Evolutionary conservation across 164 flowering plant species (phyloP), one percentile per base, ranked within the genome.

Genomic region (Liquidambar formosana): DNA sequence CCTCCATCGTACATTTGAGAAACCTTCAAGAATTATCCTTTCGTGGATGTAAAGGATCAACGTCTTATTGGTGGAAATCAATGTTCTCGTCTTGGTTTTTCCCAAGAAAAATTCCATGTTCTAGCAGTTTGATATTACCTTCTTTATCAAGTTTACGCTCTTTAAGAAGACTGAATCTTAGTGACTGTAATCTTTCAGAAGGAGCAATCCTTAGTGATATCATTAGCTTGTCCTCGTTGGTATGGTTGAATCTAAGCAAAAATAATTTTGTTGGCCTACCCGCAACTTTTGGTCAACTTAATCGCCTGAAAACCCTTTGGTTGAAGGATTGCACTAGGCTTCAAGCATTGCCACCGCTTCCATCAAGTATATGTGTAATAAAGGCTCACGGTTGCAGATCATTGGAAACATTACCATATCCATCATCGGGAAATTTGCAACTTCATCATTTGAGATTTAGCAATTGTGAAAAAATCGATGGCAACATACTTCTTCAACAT

Each of bases 261-360:
- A 74, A 69, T 56, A 48, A 68, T 57, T 68, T 74, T 51, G 23
- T 53, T 1, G 15, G 27, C 52, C 12, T 73, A n/a, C 76, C 76
- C n/a, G 26, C 43, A 1, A 57, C 64, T 33, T 10, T 73, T 3
- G 4, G 15, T 23, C 54, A 44, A 19, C 76, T 73, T 9, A 9
- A 58, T 12, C 12, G 23, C 21, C 65, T 68, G 0, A 16, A 48
- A 28, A 5, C 1, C 23, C 72, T 73, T 22, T 0, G 0, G 13
- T 47, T 67, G 48, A 19, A 6, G 3, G 5, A 47, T n/a, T 68
- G 71, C 15, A 64, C 18, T 14, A 28, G 16, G 15, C 66, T 73
- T 53, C 16, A 53, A 61, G 68, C 54, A 15, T 16, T 72, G 44
- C 69, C 70, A 8, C 16, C 53, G 4, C 67, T 73, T 66, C 71